phyloP scores from a whole-genome alignment of 2,329 filamentous ascomycete species.

The Aspergillus texensis region DNA sequence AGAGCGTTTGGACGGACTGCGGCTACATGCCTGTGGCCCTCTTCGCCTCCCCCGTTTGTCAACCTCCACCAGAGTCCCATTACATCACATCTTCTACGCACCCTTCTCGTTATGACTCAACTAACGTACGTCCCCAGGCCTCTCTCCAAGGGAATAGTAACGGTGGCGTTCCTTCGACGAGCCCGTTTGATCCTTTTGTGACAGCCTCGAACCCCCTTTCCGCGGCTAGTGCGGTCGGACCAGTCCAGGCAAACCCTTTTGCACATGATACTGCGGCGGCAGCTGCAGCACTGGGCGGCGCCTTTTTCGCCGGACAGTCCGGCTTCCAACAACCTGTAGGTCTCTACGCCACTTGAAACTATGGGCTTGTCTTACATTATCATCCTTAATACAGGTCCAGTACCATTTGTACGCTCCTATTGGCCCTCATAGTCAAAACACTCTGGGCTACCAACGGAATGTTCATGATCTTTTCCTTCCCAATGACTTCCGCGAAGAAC shows the following conservation, averaged over 20 bases:
- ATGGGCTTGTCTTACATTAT: slow-evolving; percentile 2
- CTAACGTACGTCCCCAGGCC: slow-evolving; percentile 31
- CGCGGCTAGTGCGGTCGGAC: slow-evolving; percentile 46
- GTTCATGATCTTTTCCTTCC: slow-evolving; percentile 91
- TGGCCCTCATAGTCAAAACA: slow-evolving; percentile 77
- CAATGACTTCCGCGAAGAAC: slow-evolving; percentile 81
- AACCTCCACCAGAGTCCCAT: background rate
- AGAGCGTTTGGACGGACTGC: background rate
- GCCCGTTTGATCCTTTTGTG: slow-evolving; percentile 66
- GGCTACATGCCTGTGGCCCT: background rate
- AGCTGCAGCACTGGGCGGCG: slow-evolving; percentile 55
- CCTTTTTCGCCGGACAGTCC: slow-evolving; percentile 66
- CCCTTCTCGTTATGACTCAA: slow-evolving; percentile 8
- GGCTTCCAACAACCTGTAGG: slow-evolving; percentile 67
- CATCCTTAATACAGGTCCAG: slow-evolving; percentile 60
- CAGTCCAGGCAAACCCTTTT: slow-evolving; percentile 72
- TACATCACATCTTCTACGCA: background rate
- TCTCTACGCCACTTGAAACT: background rate
- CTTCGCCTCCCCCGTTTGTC: background rate
- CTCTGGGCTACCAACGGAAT: slow-evolving; percentile 81
- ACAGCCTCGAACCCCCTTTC: slow-evolving; percentile 59
- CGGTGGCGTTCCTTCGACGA: slow-evolving; percentile 51
- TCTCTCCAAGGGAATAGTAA: slow-evolving; percentile 52
- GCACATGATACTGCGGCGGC: slow-evolving; percentile 65
- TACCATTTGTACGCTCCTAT: slow-evolving; percentile 93